Conservation (phyloP, 768 basidiomycete species). For the Panaeolus cyanescens region DNA sequence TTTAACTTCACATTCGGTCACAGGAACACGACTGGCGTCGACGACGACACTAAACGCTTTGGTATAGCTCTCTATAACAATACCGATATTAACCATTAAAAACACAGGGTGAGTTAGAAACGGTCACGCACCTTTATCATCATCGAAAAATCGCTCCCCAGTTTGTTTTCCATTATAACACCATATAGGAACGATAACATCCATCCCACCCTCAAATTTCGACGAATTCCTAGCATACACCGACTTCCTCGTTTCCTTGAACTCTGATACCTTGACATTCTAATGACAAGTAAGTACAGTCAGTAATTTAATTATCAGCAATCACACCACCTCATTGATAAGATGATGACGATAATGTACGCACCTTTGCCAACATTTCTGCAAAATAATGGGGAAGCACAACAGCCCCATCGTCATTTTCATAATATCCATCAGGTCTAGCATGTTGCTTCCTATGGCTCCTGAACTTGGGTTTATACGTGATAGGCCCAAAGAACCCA, state of each 20-base stretch:
- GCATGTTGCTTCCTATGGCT: neutral
- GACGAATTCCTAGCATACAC: neutral
- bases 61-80: conserved; percentile 24
- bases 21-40: conserved; percentile 21
- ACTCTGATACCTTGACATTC: neutral
- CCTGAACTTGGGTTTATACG: conserved; percentile 26
- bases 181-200: neutral
- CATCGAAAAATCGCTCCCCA: neutral
- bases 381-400: neutral
- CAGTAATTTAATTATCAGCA: neutral
- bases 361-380: neutral
- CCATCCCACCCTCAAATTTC: neutral
- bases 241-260: neutral
- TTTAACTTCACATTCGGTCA: conserved; percentile 13
- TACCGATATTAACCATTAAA: neutral
- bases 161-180: neutral
- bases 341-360: too few relatives aligned
- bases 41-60: conserved; percentile 28
- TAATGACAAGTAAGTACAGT: neutral
- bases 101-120: neutral
- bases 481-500: conserved; percentile 39
- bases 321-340: too few relatives aligned
- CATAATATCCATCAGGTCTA: neutral
- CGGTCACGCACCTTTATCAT: neutral
- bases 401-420: neutral